Evolutionary conservation across 805 yeast genomes (phyloP).

Genomic region (Candida hispaniensis): DNA sequence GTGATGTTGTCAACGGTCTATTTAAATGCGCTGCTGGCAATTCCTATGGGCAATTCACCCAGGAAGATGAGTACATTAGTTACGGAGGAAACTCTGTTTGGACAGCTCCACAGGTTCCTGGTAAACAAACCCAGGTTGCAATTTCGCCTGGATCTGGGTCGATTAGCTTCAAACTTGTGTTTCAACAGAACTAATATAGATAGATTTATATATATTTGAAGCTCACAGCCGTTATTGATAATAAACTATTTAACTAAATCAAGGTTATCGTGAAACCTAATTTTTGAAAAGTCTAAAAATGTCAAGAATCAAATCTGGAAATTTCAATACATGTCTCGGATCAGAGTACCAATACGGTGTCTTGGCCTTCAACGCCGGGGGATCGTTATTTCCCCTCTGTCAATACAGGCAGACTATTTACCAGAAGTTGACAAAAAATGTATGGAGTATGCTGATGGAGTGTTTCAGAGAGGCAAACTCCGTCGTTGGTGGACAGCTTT

Average conservation of each 20-base stretch:
- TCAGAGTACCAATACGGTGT: too few species aligned
- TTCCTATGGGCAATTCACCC: constrained; percentile 47
- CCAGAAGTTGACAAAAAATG: constrained; percentile 5
- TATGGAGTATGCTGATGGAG: constrained; percentile 7
- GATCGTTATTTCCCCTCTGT: too few species aligned
- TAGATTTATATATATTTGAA: too few species aligned
- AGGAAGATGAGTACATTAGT: constrained; percentile 36
- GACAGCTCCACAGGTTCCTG: constrained; percentile 43
- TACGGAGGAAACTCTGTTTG: constrained; percentile 55
- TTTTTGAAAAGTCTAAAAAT: too few species aligned
- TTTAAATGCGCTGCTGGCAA: constrained; percentile 30
- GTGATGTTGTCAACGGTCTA: constrained; percentile 36
- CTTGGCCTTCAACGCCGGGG: too few species aligned
- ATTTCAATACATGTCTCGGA: too few species aligned
- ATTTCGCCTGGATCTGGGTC: constrained; percentile 36
- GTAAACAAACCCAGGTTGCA: constrained; percentile 38
- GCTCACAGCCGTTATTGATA: too few species aligned
- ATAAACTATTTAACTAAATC: too few species aligned
- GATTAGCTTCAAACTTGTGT: constrained; percentile 32
- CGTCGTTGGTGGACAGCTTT: constrained; percentile 14
- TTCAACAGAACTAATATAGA: too few species aligned
- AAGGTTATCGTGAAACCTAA: too few species aligned
- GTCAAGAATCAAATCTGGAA: too few species aligned
- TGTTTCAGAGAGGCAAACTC: constrained; percentile 10
- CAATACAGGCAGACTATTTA: constrained; percentile 6